A percentile compares a stretch with the other conserved stretches of the same genome.
These are phyloP conservation scores for Mortierella sp. DNA, from an alignment of 371 early-diverging fungal species.

Conservation along the genomic window DNA sequence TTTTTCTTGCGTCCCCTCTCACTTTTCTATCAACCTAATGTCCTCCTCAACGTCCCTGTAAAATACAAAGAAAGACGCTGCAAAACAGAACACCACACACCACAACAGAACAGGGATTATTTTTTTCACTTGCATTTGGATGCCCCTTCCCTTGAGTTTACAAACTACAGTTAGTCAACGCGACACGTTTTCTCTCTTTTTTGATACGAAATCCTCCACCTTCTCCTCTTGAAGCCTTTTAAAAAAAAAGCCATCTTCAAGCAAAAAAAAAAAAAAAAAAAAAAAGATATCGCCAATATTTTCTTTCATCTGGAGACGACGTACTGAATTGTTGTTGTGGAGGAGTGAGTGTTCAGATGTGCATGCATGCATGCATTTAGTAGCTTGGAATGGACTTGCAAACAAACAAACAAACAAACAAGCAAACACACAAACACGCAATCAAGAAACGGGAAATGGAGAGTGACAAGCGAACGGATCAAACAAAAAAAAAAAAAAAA, in stretches of 20 bases:
- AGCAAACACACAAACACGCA: no score
- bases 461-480: no score
- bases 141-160: not conserved
- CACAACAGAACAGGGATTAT: not conserved
- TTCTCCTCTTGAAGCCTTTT: not conserved
- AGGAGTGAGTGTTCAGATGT: conserved; percentile 9
- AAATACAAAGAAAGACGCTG: not conserved
- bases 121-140: not conserved
- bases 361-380: not conserved
- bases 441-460: no score
- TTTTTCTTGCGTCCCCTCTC: not conserved
- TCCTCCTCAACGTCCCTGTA: not conserved
- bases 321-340: not conserved
- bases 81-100: no score
- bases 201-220: not conserved
- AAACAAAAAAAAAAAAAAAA: no score
- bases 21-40: not conserved
- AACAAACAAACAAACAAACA: no score
- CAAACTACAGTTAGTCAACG: conserved; percentile 1
- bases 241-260: no score
- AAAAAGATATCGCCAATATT: no score
- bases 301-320: no score
- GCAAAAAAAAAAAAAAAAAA: no score
- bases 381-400: no score
- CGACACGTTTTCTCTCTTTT: not conserved